Conservation (phyloP, 305 asterid species). For the Salvia sclarea region DNA sequence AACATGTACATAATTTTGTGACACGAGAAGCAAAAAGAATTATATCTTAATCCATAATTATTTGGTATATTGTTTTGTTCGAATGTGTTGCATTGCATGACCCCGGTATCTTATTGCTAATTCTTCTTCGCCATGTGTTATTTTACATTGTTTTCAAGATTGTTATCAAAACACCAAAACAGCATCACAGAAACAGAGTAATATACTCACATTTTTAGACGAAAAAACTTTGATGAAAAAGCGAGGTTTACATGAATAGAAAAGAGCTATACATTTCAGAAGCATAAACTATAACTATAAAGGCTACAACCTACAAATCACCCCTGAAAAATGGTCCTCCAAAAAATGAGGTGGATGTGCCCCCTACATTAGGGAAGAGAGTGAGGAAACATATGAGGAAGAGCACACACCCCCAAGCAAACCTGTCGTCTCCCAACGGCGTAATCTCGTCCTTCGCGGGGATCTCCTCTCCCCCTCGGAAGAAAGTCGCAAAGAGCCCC, state of each 20-base stretch:
- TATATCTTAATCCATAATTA: no score
- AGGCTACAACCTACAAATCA: slow-evolving; percentile 37
- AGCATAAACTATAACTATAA: no score
- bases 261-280: not conserved
- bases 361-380: slow-evolving; percentile 86
- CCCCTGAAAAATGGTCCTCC: slow-evolving; percentile 77
- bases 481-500: slow-evolving; percentile 89
- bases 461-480: slow-evolving; percentile 88
- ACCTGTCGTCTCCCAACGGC: slow-evolving; percentile 75
- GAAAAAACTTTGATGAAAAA: not conserved
- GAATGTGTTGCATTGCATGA: no score
- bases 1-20: no score
- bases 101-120: no score
- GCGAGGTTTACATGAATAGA: not conserved
- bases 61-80: no score
- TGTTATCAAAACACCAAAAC: no score
- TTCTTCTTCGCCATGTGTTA: no score
- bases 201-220: not conserved
- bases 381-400: slow-evolving; percentile 85
- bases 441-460: slow-evolving; percentile 90
- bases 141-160: no score
- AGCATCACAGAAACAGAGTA: not conserved
- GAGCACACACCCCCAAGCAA: slow-evolving; percentile 78
- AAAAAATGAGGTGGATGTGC: slow-evolving; percentile 70
- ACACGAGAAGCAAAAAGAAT: no score